A percentile compares a stretch with the other conserved stretches of the same genome.
Evolutionary conservation across 2,329 filamentous ascomycete species (phyloP).

Genomic region (Hypoxylon rubiginosum): DNA sequence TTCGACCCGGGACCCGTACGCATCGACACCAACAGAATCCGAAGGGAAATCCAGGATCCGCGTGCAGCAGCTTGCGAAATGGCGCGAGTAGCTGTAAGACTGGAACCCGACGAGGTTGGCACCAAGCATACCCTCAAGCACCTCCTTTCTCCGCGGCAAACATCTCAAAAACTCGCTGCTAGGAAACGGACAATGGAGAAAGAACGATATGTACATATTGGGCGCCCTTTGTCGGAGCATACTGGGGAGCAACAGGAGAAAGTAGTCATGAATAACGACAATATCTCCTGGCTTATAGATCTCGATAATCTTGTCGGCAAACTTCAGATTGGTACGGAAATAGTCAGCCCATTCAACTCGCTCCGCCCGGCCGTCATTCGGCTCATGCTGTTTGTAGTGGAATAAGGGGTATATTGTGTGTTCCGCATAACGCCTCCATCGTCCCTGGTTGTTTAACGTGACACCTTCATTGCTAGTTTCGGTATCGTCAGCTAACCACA

Average conservation of each 20-base stretch:
- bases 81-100: slow-evolving; percentile 93
- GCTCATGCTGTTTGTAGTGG: slow-evolving; percentile 96
- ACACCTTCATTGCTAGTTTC: slow-evolving; percentile 77
- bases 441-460: slow-evolving; percentile 81
- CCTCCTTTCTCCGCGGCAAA: slow-evolving; percentile 87
- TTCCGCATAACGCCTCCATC: slow-evolving; percentile 93
- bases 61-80: slow-evolving; percentile 95
- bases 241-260: slow-evolving; percentile 89
- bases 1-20: slow-evolving; percentile 88
- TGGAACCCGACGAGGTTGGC: slow-evolving; percentile 96
- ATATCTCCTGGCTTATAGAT: slow-evolving; percentile 94
- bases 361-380: slow-evolving; percentile 85
- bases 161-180: slow-evolving; percentile 96
- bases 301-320: slow-evolving; percentile 89
- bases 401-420: slow-evolving; percentile 92
- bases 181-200: slow-evolving; percentile 92
- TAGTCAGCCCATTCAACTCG: slow-evolving; percentile 92
- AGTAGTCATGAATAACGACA: slow-evolving; percentile 94
- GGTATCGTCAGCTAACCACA: slow-evolving; percentile 87
- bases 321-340: slow-evolving; percentile 91
- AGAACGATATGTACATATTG: slow-evolving; percentile 95
- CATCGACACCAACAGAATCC: slow-evolving; percentile 86
- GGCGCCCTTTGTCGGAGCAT: slow-evolving; percentile 88
- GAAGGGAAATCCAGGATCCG: slow-evolving; percentile 92
- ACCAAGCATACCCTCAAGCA: slow-evolving; percentile 89